Evolutionary conservation across 352 stramenopile genomes (phyloP).

Genomic region (Nothophytophthora sp.): DNA sequence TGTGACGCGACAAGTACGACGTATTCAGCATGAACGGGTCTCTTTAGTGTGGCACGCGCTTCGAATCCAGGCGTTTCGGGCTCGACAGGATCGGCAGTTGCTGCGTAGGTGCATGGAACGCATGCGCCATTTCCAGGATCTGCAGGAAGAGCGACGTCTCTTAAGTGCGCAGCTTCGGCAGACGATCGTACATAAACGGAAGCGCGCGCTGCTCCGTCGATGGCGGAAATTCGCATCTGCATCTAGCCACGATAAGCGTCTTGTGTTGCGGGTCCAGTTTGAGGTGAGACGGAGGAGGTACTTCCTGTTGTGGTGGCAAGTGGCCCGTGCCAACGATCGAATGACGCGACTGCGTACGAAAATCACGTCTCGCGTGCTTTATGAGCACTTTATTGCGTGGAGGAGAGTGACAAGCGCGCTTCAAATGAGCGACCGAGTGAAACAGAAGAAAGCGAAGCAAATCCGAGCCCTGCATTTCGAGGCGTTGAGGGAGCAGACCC

Average conservation of each 20-base stretch:
- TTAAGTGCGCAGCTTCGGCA: slow-evolving; percentile 2
- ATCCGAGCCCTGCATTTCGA: slow-evolving; percentile 12
- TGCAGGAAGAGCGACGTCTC: slow-evolving; percentile 5
- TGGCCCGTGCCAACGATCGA: slow-evolving; percentile 6
- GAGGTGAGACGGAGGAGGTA: slow-evolving; percentile 20
- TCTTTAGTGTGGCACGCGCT: slow-evolving; percentile 18
- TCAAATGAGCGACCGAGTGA: slow-evolving; percentile 8
- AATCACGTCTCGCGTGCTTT: slow-evolving; percentile 9
- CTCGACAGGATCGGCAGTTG: slow-evolving; percentile 7
- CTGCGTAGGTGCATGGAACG: slow-evolving; percentile 11
- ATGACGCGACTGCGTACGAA: slow-evolving; percentile 10
- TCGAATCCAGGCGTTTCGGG: slow-evolving; percentile 14
- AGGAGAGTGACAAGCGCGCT: slow-evolving; percentile 12
- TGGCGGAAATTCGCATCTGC: slow-evolving; percentile 20
- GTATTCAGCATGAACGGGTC: not conserved
- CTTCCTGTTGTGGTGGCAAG: slow-evolving; percentile 32
- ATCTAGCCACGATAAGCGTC: slow-evolving; percentile 5
- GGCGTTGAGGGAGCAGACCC: slow-evolving; percentile 9
- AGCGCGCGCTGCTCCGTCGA: slow-evolving; percentile 8
- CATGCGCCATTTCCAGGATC: slow-evolving; percentile 4
- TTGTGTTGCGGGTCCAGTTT: slow-evolving; percentile 19
- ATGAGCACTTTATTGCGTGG: slow-evolving; percentile 31
- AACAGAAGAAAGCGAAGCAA: not conserved
- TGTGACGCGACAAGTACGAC: not conserved
- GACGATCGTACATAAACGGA: slow-evolving; percentile 4